Percentiles rank a stretch among this genome's conserved stretches.
phyloP scores from a whole-genome alignment of 768 basidiomycete genomes.

The Macrolepiota albuminosa region DNA sequence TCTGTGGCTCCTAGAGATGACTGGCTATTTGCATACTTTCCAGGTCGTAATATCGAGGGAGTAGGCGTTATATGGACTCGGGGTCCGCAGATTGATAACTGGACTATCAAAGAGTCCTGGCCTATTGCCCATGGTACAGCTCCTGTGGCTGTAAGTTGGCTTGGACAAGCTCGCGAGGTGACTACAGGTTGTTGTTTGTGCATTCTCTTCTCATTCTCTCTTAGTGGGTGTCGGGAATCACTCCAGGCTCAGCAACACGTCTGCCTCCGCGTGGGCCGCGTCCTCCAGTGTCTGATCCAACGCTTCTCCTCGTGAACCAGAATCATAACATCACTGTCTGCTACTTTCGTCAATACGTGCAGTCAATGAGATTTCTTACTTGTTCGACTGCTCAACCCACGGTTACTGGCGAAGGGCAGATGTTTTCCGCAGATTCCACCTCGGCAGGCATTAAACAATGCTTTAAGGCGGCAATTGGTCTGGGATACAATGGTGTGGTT shows the following conservation, averaged over 20 bases:
- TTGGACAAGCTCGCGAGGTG: slow-evolving; percentile 55
- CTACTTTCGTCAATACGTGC: slow-evolving; percentile 43
- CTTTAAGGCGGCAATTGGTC: slow-evolving; percentile 52
- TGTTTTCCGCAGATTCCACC: slow-evolving; percentile 26
- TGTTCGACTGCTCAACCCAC: slow-evolving; percentile 43
- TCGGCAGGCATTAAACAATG: slow-evolving; percentile 42
- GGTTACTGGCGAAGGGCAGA: slow-evolving; percentile 29
- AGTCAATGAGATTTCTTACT: slow-evolving; percentile 41
- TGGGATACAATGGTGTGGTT: slow-evolving; percentile 51
- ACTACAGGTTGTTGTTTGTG: background rate
- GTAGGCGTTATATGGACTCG: slow-evolving; percentile 64
- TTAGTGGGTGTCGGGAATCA: slow-evolving; percentile 49
- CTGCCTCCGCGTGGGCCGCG: slow-evolving; percentile 56
- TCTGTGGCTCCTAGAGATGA: slow-evolving; percentile 53
- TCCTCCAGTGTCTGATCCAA: slow-evolving; percentile 48
- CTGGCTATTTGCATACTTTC: slow-evolving; percentile 75
- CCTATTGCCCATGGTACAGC: slow-evolving; percentile 44
- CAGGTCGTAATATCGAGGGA: slow-evolving; percentile 51
- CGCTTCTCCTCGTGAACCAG: slow-evolving; percentile 62
- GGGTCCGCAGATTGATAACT: slow-evolving; percentile 54
- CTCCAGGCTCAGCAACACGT: slow-evolving; percentile 43
- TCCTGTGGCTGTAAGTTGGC: slow-evolving; percentile 60
- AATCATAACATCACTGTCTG: slow-evolving; percentile 51
- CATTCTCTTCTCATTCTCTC: slow-evolving; percentile 1
- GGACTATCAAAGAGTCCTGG: slow-evolving; percentile 59